Evolutionary conservation across 179 eudicot genomes (phyloP), one percentile per base, ranked within the genome.

Genomic region (Camellia oleifera): DNA sequence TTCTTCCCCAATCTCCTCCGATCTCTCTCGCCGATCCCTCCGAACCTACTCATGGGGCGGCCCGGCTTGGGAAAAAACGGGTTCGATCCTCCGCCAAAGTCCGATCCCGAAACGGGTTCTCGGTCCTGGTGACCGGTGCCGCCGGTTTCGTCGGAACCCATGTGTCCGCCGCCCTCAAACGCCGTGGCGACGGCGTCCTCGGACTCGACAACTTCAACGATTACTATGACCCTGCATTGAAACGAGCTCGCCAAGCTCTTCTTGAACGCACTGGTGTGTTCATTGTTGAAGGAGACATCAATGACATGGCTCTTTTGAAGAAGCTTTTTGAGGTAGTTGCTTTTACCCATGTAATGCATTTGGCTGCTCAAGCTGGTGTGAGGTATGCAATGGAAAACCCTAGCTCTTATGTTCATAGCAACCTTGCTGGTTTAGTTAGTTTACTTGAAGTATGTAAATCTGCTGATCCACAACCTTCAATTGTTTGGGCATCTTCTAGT

Each of bases 361-460:
- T 94, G 23, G 98, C 98, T 14, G 98, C 98, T 0, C 98, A 94
- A 74, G 98, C 98, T 13, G 98, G 98, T 14, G 98, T 94, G 23
- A 81, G 98, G 68, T 92, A 92, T 48, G 98, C 98, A 1, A 92
- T 94, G 98, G 88, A 91, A 75, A 92, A 94, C 67, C 98, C 98
- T 17, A 80, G 88, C 4, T 94, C 98, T 1, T 94, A 94, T 82
- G 86, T 94, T 44, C 95, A 92, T 79, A 91, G 95, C 76, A 94
- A 94, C 75, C 85, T 93, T 72, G 96, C 97, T 20, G 97, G 97
- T 0, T 83, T 92, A 75, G 97, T 93, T 17, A 89, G 62, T 75
- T 14, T 92, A 61, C 86, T 92, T 8, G 96, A 92, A 75, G 90
- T 88, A 20, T 92, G 94, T 80, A 93, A 92, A 82, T 80, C 85